Conservation (phyloP, 257 asterid species). For the Rehmannia glutinosa region DNA sequence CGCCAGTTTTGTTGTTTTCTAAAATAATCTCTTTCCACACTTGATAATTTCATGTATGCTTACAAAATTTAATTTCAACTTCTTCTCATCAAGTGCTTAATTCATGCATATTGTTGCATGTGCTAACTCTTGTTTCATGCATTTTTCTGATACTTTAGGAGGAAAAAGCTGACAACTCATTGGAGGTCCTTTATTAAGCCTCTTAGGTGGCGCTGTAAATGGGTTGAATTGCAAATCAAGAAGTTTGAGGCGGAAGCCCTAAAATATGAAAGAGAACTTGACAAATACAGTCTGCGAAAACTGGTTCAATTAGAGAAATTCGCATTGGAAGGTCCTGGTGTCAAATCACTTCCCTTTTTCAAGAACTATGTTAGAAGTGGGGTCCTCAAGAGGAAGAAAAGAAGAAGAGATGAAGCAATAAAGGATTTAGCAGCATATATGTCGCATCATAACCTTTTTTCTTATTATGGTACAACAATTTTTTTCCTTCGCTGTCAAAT, state of each 20-base stretch:
- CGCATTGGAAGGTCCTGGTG: conserved; percentile 1
- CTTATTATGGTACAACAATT: conserved; percentile 52
- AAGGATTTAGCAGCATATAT: conserved; percentile 43
- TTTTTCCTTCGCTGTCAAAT: not conserved
- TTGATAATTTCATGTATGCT: too few relatives aligned
- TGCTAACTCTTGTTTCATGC: not conserved
- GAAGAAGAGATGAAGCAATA: conserved; percentile 52
- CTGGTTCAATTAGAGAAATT: conserved; percentile 16
- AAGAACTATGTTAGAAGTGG: conserved; percentile 7
- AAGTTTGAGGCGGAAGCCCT: conserved; percentile 39
- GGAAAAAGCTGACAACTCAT: conserved; percentile 44
- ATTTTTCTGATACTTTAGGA: conserved; percentile 34
- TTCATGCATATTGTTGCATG: not conserved
- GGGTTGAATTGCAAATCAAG: conserved; percentile 57
- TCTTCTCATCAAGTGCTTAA: too few relatives aligned
- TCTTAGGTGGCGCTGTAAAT: conserved; percentile 68
- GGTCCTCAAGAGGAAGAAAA: conserved; percentile 55
- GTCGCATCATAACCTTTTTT: conserved; percentile 68
- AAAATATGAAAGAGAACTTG: conserved; percentile 43
- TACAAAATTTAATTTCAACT: too few relatives aligned
- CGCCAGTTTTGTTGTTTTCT: too few relatives aligned
- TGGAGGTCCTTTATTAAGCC: conserved; percentile 57
- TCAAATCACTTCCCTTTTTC: conserved; percentile 45
- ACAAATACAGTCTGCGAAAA: conserved; percentile 24
- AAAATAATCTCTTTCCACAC: too few relatives aligned